Evolutionary conservation across 2,329 filamentous ascomycete species (phyloP).

Genomic region (Thermoascus crustaceus): DNA sequence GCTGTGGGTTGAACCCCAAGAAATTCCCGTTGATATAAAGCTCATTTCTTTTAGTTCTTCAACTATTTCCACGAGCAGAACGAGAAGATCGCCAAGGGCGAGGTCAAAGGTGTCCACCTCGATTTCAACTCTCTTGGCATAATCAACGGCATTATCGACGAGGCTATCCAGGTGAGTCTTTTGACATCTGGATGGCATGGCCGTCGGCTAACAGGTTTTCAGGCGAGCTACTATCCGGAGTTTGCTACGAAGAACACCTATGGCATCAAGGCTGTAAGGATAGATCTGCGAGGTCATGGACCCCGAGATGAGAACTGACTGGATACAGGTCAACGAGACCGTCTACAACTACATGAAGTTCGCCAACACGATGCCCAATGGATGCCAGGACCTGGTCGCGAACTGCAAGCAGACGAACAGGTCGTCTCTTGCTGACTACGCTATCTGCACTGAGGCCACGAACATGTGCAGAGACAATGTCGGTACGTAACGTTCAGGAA

Average conservation of each 20-base stretch:
- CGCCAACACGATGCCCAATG: slow-evolving; percentile 53
- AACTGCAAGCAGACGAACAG: slow-evolving; percentile 57
- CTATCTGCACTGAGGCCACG: slow-evolving; percentile 47
- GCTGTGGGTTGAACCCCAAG: too few species aligned
- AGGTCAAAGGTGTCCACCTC: slow-evolving; percentile 40
- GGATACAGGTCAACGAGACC: slow-evolving; percentile 44
- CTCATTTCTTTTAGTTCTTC: too few species aligned
- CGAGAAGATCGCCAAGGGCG: slow-evolving; percentile 44
- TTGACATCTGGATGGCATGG: too few species aligned
- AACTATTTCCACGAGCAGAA: slow-evolving; percentile 53
- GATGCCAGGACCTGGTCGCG: slow-evolving; percentile 55
- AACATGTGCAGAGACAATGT: slow-evolving; percentile 51
- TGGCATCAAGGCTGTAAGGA: slow-evolving; percentile 37
- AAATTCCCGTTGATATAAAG: too few species aligned
- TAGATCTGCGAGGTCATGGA: slow-evolving; percentile 3
- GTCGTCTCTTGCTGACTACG: slow-evolving; percentile 42
- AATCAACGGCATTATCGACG: slow-evolving; percentile 50
- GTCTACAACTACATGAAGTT: slow-evolving; percentile 53
- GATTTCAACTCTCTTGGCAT: slow-evolving; percentile 49
- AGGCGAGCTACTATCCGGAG: slow-evolving; percentile 41
- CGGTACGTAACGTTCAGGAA: too few species aligned
- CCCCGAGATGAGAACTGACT: not conserved
- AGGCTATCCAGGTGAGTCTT: slow-evolving; percentile 47
- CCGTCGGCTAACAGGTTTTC: too few species aligned
- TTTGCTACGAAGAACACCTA: slow-evolving; percentile 51